Evolutionary conservation across 768 basidiomycete genomes (phyloP).

Genomic region (Boletus huronensis): DNA sequence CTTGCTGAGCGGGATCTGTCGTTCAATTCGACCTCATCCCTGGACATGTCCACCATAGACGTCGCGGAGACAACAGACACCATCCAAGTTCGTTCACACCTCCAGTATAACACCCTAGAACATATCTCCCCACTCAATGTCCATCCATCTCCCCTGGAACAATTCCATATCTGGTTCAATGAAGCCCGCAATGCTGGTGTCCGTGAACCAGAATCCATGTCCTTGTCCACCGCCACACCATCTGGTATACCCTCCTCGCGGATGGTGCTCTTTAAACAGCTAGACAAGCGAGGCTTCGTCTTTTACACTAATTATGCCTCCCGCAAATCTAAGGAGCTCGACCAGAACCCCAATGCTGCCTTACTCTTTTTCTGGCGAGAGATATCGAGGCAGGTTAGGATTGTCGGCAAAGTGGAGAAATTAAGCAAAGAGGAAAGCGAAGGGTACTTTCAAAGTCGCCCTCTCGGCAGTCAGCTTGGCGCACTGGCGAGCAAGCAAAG

Average conservation of each 20-base stretch:
- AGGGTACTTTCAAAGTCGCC: conserved; percentile 79
- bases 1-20: neutral
- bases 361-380: conserved; percentile 92
- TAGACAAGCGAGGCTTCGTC: conserved; percentile 86
- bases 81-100: conserved; percentile 67
- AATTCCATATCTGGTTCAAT: conserved; percentile 87
- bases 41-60: conserved; percentile 21
- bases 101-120: conserved; percentile 72
- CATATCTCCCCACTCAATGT: conserved; percentile 61
- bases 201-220: conserved; percentile 87
- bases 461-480: conserved; percentile 79
- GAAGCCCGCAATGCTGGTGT: conserved; percentile 57
- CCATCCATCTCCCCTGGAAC: conserved; percentile 66
- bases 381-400: conserved; percentile 73
- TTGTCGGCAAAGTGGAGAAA: conserved; percentile 83
- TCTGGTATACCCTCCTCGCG: conserved; percentile 81
- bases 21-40: neutral
- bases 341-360: conserved; percentile 73
- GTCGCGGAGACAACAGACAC: conserved; percentile 49
- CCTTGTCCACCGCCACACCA: conserved; percentile 68
- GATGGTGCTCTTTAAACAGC: conserved; percentile 87
- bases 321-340: conserved; percentile 82
- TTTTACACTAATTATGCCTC: conserved; percentile 98
- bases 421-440: conserved; percentile 68
- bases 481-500: conserved; percentile 96